phyloP scores from a whole-genome alignment of 1,284 basidiomycete genomes.

The Sporisorium exsertum region DNA sequence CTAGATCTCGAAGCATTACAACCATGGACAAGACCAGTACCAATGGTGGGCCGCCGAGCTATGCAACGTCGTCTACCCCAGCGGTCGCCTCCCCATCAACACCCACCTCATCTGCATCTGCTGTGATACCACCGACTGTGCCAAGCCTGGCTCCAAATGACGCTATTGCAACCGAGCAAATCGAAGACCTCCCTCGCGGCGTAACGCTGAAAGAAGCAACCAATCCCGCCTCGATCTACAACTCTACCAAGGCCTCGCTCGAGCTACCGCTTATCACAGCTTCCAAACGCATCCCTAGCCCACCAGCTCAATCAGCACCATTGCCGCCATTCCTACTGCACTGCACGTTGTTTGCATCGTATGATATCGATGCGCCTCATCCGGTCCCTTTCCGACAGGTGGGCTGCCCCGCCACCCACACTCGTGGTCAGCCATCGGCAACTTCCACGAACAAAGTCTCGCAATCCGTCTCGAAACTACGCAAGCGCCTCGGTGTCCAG shows the following conservation, averaged over 20 bases:
- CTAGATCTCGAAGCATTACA: background rate
- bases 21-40: slow-evolving; percentile 20
- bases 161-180: background rate
- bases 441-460: slow-evolving; percentile 24
- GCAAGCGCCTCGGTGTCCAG: slow-evolving; percentile 41
- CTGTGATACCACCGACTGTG: background rate
- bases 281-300: slow-evolving; percentile 12
- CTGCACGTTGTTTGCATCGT: slow-evolving; percentile 43
- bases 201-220: slow-evolving; percentile 22
- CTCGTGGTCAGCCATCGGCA: slow-evolving; percentile 21
- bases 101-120: background rate
- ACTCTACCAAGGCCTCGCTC: slow-evolving; percentile 17
- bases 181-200: slow-evolving; percentile 12
- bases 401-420: slow-evolving; percentile 35
- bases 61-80: slow-evolving; percentile 4
- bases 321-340: slow-evolving; percentile 37
- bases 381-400: slow-evolving; percentile 21
- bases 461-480: slow-evolving; percentile 22
- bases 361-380: slow-evolving; percentile 26
- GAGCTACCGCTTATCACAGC: slow-evolving; percentile 25
- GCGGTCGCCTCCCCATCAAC: background rate
- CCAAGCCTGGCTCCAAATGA: background rate
- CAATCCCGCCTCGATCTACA: slow-evolving; percentile 21
- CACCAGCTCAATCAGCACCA: slow-evolving; percentile 14
- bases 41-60: slow-evolving; percentile 27